Evolutionary conservation across 2,329 filamentous ascomycete genomes (phyloP), one percentile per base, ranked within the genome.

Genomic region (Coniochaeta sp.): DNA sequence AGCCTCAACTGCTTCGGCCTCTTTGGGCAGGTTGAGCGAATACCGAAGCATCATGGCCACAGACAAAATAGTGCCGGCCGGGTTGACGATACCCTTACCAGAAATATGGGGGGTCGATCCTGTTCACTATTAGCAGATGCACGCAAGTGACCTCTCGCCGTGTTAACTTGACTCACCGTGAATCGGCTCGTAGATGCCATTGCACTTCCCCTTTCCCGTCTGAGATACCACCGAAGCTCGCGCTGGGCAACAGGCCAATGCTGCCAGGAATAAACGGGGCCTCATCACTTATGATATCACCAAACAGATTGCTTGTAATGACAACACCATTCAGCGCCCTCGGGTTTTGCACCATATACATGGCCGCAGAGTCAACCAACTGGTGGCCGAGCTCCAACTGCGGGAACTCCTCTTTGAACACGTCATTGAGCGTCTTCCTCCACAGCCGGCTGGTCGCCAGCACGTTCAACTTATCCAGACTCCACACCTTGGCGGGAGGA

Each of bases 181-280:
- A 68, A 99, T 98, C 28, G 93, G 93, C 82, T 98, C 93, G 74
- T 96, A 99, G 70, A 98, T 96, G 68, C 92, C 93, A 73, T 96
- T 96, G 71, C 93, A 91, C 73, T 84, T 88, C 68, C 81, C 84
- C 80, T n/a, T 91, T 90, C 60, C 90, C 90, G 73, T 96, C 91
- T 0, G 93, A 93, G 62, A 96, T 86, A 44, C 90, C 91, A 65
- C 88, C 89, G 72, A 98, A 78, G 75, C 89, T 95, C 14, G 93
- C 93, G 73, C 89, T 93, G 28, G 93, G 93, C 67, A 96, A 78
- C 65, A 98, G 79, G 33, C 95, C 93, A 67, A 98, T 85, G 68
- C 88, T 92, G 17, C 93, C 93, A 3, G 93, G 91, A 67, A 98
- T 98, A 58, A 96, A 93, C 68, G 89, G 93, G 5, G 93, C 93